These are phyloP conservation scores for Tubosaeta brunneosetosa DNA, from an alignment of 768 basidiomycete species.

Conservation along the genomic window DNA sequence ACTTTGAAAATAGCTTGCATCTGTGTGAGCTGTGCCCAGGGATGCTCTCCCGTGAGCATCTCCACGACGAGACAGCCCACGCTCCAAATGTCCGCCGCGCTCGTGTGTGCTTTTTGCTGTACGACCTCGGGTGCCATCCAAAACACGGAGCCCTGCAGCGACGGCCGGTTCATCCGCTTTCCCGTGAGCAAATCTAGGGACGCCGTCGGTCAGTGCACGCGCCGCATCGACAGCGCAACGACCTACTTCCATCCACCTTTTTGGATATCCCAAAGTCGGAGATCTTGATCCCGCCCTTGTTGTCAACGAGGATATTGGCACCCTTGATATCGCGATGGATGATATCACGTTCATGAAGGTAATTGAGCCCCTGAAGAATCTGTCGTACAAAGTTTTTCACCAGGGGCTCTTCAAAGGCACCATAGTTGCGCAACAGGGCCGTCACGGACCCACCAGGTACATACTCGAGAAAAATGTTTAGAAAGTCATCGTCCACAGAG, in stretches of 20 bases:
- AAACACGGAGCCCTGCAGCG: slow-evolving; percentile 95
- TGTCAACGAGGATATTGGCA: slow-evolving; percentile 96
- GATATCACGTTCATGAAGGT: slow-evolving; percentile 89
- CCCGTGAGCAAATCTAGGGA: slow-evolving; percentile 44
- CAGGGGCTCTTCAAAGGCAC: slow-evolving; percentile 89
- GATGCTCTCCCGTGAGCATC: slow-evolving; percentile 95
- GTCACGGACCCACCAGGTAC: slow-evolving; percentile 95
- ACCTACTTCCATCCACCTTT: slow-evolving; percentile 93
- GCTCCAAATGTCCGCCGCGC: slow-evolving; percentile 95
- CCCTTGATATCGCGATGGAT: slow-evolving; percentile 99
- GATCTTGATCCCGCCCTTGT: slow-evolving; percentile 96
- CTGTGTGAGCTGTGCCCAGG: slow-evolving; percentile 92
- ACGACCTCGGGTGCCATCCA: slow-evolving; percentile 99
- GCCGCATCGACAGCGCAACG: not conserved
- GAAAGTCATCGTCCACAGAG: slow-evolving; percentile 80
- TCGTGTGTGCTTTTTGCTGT: slow-evolving; percentile 88
- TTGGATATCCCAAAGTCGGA: slow-evolving; percentile 97
- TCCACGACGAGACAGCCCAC: slow-evolving; percentile 93
- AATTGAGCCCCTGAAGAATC: slow-evolving; percentile 83
- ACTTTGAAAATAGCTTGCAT: slow-evolving; percentile 99
- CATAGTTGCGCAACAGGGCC: slow-evolving; percentile 83
- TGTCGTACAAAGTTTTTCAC: slow-evolving; percentile 92
- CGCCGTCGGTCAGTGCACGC: slow-evolving; percentile 16
- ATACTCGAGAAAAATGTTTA: slow-evolving; percentile 97
- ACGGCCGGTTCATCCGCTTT: slow-evolving; percentile 80